Percentiles rank a stretch among this genome's conserved stretches.
phyloP scores from a whole-genome alignment of 1,139 yeast genomes.

The Geotrichum reessii region DNA sequence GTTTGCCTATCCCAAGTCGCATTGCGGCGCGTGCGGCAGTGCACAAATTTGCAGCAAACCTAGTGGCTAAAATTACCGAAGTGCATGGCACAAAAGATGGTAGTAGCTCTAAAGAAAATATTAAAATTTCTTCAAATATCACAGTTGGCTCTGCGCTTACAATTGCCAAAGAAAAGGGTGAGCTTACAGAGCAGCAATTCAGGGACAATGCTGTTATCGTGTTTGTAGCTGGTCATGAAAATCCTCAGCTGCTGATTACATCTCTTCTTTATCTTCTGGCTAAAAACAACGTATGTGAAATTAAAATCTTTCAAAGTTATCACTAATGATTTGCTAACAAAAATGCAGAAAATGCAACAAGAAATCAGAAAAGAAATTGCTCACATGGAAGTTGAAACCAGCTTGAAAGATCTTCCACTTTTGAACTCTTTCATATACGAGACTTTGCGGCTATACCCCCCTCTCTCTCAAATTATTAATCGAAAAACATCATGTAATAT shows the following conservation, averaged over 20 bases:
- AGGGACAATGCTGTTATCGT: conserved; percentile 54
- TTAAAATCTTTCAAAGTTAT: neutral
- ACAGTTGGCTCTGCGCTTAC: conserved; percentile 37
- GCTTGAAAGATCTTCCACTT: conserved; percentile 28
- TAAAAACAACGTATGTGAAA: conserved; percentile 33
- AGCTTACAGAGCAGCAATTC: conserved; percentile 45
- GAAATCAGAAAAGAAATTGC: conserved; percentile 7
- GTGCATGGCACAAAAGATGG: conserved; percentile 18
- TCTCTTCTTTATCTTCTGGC: conserved; percentile 47
- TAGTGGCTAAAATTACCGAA: conserved; percentile 31
- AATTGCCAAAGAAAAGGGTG: conserved; percentile 38
- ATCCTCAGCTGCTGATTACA: conserved; percentile 50
- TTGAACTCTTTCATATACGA: conserved; percentile 46
- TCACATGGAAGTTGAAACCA: conserved; percentile 9
- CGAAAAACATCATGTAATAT: conserved; percentile 42
- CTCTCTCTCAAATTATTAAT: conserved; percentile 54
- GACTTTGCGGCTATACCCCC: conserved; percentile 51
- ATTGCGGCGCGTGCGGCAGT: conserved; percentile 44
- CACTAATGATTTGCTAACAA: conserved; percentile 10
- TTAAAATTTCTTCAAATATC: conserved; percentile 16
- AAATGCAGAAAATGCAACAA: conserved; percentile 14
- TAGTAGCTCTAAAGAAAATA: conserved; percentile 26
- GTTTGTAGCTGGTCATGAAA: conserved; percentile 58
- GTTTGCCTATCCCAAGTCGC: conserved; percentile 48
- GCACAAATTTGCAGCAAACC: conserved; percentile 39